Base-by-base conservation (phyloP, 495 filamentous ascomycete species). In the Aeminium ludgeri region DNA sequence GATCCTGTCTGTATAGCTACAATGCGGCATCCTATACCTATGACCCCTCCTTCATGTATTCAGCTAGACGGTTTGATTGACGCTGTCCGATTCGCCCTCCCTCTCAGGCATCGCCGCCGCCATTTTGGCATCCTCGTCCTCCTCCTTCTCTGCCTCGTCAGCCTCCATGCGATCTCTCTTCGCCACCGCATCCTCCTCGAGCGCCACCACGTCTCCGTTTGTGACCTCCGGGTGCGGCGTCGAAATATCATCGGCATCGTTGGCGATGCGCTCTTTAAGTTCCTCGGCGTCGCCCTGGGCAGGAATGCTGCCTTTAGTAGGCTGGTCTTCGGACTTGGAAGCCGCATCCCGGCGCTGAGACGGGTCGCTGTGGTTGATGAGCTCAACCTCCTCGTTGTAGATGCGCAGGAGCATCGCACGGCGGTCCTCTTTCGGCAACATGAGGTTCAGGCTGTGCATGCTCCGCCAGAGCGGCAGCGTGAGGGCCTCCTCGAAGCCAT, bases 381-480 rank as follows among this genome's bases (percentile, higher is more conserved):
- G 27, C 34, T 50, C 47, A 10, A 44, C 35, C 17, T 71, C 69
- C 44, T 95, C 86, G 51, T 94, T 86, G 63, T 76, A 97, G 28
- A 97, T 67, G 27, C 89, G 73, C 41, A 94, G 67, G 50, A 95
- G 65, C 82, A 95, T 87, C 6, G 87, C 89, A 45, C 56, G 78
- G 23, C 89, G 74, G 35, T 97, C 89, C 54, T 97, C 89, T 63
- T 96, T 97, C 37, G 85, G 85, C 49, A 95, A 64, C 89, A 97
- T 97, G 30, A 97, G 71, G 58, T 96, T 97, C 38, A 94, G 61
- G 2, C 74, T 81, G 44, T 82, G 73, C 48, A 89, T 63, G 41
- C 81, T 85, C 55, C 85, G 76, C 89, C 89, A 97, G 17, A 97
- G 63, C 6, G 89, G 87, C 33, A 97, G 65, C 2, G 86, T 76